Base-by-base conservation (phyloP, 257 asterid genomes). In the Cynanchum wilfordii region DNA sequence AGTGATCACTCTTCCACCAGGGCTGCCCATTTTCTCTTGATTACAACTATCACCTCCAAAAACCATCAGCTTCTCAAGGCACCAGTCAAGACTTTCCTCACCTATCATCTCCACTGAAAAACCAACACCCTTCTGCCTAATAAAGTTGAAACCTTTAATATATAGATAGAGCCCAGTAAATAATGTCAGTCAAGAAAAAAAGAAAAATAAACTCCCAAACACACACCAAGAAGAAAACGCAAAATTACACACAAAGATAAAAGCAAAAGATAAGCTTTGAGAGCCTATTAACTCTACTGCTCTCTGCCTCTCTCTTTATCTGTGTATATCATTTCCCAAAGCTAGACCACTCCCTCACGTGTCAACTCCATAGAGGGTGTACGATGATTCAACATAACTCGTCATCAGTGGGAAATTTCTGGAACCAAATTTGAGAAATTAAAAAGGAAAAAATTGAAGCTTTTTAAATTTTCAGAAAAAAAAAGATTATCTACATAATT, bases 51-150 rank as follows among this genome's bases (percentile, higher is more conserved):
- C 80, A 36, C 15, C 66, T 17, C 80, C 76, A 30, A 64, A 81
- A 67, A 88, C 93, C 89, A 87, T 80, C 84, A 90, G 76, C 83
- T 87, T 89, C 85, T 83, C 93, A 66, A 95, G 87, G 81, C 83
- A 85, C 80, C 71, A 73, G 60, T 84, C 83, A 79, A 87, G 80
- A n/a, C 83, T 84, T 77, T 88, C 88, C 75, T 76, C 96, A 2
- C 76, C 81, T 1, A 59, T 81, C 73, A 71, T 77, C 81, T 66
- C 79, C 44, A 51, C 50, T 72, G 56, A 56, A 10, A 62, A 29
- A 16, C 58, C 66, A 64, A 6, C 62, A n/a, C 33, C 51, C 52
- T 11, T 40, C 38, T 10, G 19, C 72, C 71, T 66, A 38, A 40
- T 36, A 49, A 75, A 76, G 67, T 65, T 62, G 16, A 30, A 47